These are phyloP conservation scores for Naumovozyma baii DNA, from an alignment of 805 yeast species.

Conservation along the genomic window DNA sequence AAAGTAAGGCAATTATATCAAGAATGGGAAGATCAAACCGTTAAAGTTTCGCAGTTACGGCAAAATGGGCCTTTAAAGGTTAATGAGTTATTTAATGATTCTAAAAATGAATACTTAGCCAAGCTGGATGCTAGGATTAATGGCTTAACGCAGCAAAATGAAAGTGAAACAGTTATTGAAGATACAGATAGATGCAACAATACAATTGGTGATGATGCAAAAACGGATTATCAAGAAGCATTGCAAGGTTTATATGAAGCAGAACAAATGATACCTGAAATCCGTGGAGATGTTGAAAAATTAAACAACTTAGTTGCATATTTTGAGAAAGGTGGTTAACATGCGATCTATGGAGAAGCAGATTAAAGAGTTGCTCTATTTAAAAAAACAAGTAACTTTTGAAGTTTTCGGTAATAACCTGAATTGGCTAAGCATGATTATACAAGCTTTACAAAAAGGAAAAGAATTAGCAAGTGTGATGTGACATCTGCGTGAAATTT, in stretches of 20 bases:
- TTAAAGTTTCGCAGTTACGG: slow-evolving; percentile 46
- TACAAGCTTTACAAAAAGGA: too few species aligned
- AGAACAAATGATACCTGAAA: slow-evolving; percentile 18
- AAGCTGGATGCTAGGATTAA: slow-evolving; percentile 16
- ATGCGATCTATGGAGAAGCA: too few species aligned
- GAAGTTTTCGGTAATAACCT: too few species aligned
- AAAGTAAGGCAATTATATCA: slow-evolving; percentile 46
- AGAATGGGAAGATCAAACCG: slow-evolving; percentile 53
- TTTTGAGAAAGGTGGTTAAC: slow-evolving; percentile 4
- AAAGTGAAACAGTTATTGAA: not conserved
- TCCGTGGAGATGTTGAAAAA: slow-evolving; percentile 21
- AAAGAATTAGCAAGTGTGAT: too few species aligned
- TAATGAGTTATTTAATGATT: slow-evolving; percentile 29
- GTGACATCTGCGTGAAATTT: too few species aligned
- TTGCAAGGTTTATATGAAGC: slow-evolving; percentile 8
- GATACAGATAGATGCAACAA: not conserved
- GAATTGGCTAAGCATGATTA: too few species aligned
- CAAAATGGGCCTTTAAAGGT: slow-evolving; percentile 41
- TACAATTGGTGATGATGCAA: slow-evolving; percentile 1
- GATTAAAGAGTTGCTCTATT: too few species aligned
- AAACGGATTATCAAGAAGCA: slow-evolving; percentile 5
- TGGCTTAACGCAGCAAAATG: slow-evolving; percentile 5
- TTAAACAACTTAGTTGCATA: slow-evolving; percentile 21
- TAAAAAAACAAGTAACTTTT: too few species aligned
- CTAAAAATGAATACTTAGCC: slow-evolving; percentile 23